Base-by-base conservation (phyloP, 225 moss, liverwort and hornwort species). In the Physcomitrium patens region DNA sequence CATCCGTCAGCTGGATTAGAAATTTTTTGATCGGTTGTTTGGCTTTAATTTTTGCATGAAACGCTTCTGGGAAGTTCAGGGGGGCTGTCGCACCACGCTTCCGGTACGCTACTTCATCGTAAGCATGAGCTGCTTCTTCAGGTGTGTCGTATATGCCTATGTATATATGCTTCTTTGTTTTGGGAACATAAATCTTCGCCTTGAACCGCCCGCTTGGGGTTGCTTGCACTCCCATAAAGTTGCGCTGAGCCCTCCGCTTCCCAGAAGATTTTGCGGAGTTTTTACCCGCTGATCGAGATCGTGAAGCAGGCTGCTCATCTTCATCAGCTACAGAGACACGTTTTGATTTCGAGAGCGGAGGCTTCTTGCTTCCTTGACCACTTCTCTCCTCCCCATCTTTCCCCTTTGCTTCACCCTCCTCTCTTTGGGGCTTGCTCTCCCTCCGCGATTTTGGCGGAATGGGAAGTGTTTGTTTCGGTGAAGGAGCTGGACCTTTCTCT, bases 161-260 rank as follows among this genome's bases (percentile, higher is more conserved):
- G 51, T 96, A 96, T 19, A 96, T 82, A 77, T 96, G 96, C 73
- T 94, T 96, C 76, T 94, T 96, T 8, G 94, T 92, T 81, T 92
- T 88, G 37, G 96, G 96, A 72, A 94, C 87, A 72, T 96, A 96
- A 10, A 96, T 96, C 72, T 96, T 96, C 16, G 94, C 96, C 73
- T 96, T 96, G 57, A 80, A 96, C 16, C 96, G 82, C 58, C 96
- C 94, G 75, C 96, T 96, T 26, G 96, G 96, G 43, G 96, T 96
- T 22, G 94, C 86, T 58, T 96, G 96, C 58, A 96, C 96, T 53
- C 96, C 96, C 81, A 96, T 88, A 64, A 87, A 96, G 48, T 81
- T 89, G 51, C 89, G 91, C 49, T 89, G 82, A 8, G 88, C 56
- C 78, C 90, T 92, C 31, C 85, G 85, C 48, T 82, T 88, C 31